Conservation (phyloP, 2,329 filamentous ascomycete species). For the Pseudocercospora fuligena region DNA sequence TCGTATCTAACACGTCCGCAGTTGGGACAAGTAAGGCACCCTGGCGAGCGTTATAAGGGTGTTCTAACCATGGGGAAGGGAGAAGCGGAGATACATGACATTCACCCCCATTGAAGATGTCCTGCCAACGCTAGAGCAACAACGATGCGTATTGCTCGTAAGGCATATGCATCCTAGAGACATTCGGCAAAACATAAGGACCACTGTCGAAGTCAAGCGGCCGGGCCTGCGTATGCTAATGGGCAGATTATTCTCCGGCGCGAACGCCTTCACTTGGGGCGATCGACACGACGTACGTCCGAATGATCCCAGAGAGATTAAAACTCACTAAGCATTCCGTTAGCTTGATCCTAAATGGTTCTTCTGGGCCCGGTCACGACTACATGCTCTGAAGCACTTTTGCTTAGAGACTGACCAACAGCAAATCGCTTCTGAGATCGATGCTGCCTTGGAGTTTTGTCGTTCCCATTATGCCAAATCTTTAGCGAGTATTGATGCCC, state of each 20-base stretch:
- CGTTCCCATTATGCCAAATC: background rate
- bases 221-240: background rate
- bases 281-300: background rate
- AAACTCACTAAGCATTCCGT: background rate
- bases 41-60: background rate
- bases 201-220: conserved; percentile 9
- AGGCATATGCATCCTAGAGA: background rate
- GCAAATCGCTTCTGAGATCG: conserved; percentile 12
- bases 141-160: background rate
- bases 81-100: background rate
- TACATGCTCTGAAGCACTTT: background rate
- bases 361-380: conserved; percentile 11
- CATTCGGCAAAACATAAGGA: background rate
- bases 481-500: background rate
- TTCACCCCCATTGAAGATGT: background rate
- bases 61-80: background rate
- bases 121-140: background rate
- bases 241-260: conserved; percentile 10
- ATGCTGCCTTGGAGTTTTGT: conserved; percentile 7
- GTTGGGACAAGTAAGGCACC: conserved; percentile 18
- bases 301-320: background rate
- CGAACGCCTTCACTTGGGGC: conserved; percentile 5
- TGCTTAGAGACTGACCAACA: background rate
- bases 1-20: background rate
- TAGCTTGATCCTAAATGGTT: conserved; percentile 17